These are phyloP conservation scores for Nicotiana noctiflora DNA, from an alignment of 257 asterid species.

Conservation along the genomic window DNA sequence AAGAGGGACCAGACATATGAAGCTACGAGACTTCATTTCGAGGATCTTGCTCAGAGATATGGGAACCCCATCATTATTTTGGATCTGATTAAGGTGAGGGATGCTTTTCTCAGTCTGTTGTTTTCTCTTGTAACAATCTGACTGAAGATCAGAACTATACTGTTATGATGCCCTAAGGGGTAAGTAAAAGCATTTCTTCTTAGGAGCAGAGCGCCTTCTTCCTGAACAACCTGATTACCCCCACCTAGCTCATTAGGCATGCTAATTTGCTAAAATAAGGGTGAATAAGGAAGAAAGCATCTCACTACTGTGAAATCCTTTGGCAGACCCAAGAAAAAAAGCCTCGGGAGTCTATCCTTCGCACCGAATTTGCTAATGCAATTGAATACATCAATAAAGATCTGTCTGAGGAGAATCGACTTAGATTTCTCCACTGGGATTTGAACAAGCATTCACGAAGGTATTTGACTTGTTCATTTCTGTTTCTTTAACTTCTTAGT, in stretches of 20 bases:
- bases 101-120: background rate
- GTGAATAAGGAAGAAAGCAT: background rate
- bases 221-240: background rate
- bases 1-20: constrained; percentile 78
- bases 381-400: constrained; percentile 77
- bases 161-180: background rate
- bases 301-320: constrained; percentile 16
- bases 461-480: constrained; percentile 31
- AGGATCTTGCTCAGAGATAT: constrained; percentile 78
- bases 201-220: background rate
- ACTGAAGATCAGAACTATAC: background rate
- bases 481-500: constrained; percentile 11
- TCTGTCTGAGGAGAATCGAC: constrained; percentile 72
- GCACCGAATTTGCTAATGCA: constrained; percentile 84
- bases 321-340: constrained; percentile 82
- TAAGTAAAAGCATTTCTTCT: background rate
- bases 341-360: constrained; percentile 95
- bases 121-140: background rate
- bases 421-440: constrained; percentile 96
- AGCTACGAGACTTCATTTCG: constrained; percentile 92
- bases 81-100: constrained; percentile 85
- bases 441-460: constrained; percentile 91
- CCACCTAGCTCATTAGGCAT: background rate
- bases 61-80: constrained; percentile 90
- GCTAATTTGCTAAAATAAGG: background rate